Evolutionary conservation across 2,329 filamentous ascomycete species (phyloP).

Genomic region (Colletotrichum echinochloae): DNA sequence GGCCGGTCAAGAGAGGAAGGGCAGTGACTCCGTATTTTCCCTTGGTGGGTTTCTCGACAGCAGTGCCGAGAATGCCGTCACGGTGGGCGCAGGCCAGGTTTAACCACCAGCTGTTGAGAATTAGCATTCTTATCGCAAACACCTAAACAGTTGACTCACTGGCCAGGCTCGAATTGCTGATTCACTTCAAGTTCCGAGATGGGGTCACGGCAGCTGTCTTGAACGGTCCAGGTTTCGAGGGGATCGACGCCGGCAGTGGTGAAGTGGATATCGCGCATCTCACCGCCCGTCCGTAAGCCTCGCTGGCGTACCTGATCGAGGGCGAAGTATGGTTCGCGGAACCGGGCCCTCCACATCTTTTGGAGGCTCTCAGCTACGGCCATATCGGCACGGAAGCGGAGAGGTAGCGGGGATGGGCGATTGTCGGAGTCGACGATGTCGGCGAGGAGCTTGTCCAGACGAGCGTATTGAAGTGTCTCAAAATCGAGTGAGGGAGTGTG

Average conservation of each 20-base stretch:
- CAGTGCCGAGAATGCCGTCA: conserved; percentile 64
- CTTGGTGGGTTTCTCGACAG: conserved; percentile 58
- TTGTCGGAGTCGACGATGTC: conserved; percentile 53
- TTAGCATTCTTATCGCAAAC: conserved; percentile 40
- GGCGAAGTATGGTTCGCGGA: conserved; percentile 58
- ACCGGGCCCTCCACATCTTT: conserved; percentile 58
- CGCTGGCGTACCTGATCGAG: conserved; percentile 58
- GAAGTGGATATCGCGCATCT: conserved; percentile 57
- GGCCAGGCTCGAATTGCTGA: conserved; percentile 58
- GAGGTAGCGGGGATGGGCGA: conserved; percentile 45
- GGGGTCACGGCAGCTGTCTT: conserved; percentile 44
- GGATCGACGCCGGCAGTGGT: conserved; percentile 47
- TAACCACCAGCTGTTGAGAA: conserved; percentile 65
- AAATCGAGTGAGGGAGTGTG: conserved; percentile 52
- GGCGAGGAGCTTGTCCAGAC: conserved; percentile 57
- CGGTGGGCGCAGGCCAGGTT: conserved; percentile 67
- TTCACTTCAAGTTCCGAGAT: conserved; percentile 57
- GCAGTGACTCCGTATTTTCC: conserved; percentile 59
- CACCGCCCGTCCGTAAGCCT: conserved; percentile 51
- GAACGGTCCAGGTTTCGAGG: conserved; percentile 54
- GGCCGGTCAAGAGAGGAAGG: conserved; percentile 64
- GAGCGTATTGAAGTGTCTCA: conserved; percentile 52
- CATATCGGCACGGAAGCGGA: conserved; percentile 50
- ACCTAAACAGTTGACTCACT: conserved; percentile 53
- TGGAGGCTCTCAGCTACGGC: conserved; percentile 54